phyloP scores from a whole-genome alignment of 2,329 filamentous ascomycete species.

The Botrytis pseudocinerea region DNA sequence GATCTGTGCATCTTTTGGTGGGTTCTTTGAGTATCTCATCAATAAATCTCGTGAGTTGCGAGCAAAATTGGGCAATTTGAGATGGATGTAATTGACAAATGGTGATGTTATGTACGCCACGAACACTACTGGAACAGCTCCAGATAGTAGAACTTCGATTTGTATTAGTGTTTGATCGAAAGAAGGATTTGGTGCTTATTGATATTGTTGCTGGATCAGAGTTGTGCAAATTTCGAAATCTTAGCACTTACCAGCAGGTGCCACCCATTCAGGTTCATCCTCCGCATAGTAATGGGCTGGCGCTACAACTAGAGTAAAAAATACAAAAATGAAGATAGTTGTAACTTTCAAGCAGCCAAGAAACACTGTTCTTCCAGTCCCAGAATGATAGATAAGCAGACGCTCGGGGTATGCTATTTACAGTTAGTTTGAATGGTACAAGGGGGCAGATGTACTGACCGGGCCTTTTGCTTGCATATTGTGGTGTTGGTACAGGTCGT shows the following conservation, averaged over 20 bases:
- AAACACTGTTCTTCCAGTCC: constrained; percentile 65
- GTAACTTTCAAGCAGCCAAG: constrained; percentile 71
- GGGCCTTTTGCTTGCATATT: constrained; percentile 22
- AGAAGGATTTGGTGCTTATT: no score
- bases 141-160: constrained; percentile 55
- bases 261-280: constrained; percentile 36
- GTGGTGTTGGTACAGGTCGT: constrained; percentile 3
- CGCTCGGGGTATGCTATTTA: constrained; percentile 53
- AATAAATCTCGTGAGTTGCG: constrained; percentile 59
- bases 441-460: background rate
- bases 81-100: constrained; percentile 70
- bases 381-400: constrained; percentile 74
- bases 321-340: constrained; percentile 66
- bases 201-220: background rate
- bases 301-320: constrained; percentile 64
- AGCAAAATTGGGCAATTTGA: constrained; percentile 66
- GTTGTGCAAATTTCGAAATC: background rate
- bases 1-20: constrained; percentile 46
- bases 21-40: constrained; percentile 51
- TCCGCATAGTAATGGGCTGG: constrained; percentile 42
- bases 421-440: background rate
- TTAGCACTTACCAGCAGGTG: constrained; percentile 32
- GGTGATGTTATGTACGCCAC: constrained; percentile 66
- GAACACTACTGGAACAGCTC: constrained; percentile 64
- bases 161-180: constrained; percentile 19